Evolutionary conservation across 2,329 filamentous ascomycete genomes (phyloP), one percentile per base, ranked within the genome.

Genomic region (Arthrobotrys entomopaga): DNA sequence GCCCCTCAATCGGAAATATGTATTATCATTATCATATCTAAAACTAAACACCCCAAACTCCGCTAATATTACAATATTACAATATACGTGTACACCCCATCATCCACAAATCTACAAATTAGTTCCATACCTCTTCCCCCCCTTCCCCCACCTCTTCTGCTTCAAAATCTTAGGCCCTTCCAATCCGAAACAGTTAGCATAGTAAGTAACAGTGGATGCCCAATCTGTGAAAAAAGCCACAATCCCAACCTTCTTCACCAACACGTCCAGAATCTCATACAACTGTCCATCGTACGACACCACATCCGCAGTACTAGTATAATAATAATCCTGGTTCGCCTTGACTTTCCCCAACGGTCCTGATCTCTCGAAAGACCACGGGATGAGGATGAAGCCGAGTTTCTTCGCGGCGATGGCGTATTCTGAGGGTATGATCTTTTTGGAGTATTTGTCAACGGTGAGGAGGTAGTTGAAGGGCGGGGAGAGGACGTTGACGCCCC

Each of bases 301-400:
- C 0, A 84, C 81, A 56, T 87, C 84, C 4, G 83, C 82, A 19
- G 90, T 83, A 3, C 84, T 83, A 19, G 77, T 70, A 63, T 82
- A 83, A 77, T 87, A 89, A 80, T 89, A 89, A 71, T 86, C 87
- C 10, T 84, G 83, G 0, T 82, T 82, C 0, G 82, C 80, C 11
- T 80, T 81, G 1, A 84, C 85, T 22, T 86, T 83, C 19, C 83
- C 83, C 63, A 90, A 80, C 67, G 87, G 88, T 0, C 87, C 87
- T 0, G 86, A 88, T 29, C 89, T 85, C 81, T 92, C 90, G 52
- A 91, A 84, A 6, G 85, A 87, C 89, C 89, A 92, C 0, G 88
- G 85, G 48, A 91, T 85, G 72, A 91, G 87, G 56, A 89, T 84
- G 49, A 91, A 82, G 0, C 87, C 88, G 5, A 87, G 84, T 76